These are phyloP conservation scores for Phialocephala sp. DNA, from an alignment of 2,329 filamentous ascomycete genomes.

Conservation along the genomic window DNA sequence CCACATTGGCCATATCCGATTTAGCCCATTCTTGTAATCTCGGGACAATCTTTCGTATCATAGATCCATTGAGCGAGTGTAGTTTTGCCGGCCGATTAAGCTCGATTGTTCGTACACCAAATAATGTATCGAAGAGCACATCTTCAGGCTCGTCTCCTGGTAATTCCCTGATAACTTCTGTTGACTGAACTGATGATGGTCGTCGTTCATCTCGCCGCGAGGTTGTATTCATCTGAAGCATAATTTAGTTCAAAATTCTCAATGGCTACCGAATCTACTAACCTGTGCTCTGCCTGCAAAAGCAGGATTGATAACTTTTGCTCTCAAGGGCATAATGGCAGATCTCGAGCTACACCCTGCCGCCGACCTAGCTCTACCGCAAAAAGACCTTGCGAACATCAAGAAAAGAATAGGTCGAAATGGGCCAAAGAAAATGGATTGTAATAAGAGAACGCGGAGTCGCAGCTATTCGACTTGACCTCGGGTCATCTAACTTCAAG, in stretches of 20 bases:
- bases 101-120: slow-evolving; percentile 89
- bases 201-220: slow-evolving; percentile 9
- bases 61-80: slow-evolving; percentile 91
- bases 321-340: slow-evolving; percentile 77
- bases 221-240: slow-evolving; percentile 48
- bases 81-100: slow-evolving; percentile 92
- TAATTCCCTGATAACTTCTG: slow-evolving; percentile 36
- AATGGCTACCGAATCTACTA: slow-evolving; percentile 32
- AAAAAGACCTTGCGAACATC: slow-evolving; percentile 64
- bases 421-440: slow-evolving; percentile 15
- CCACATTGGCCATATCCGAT: slow-evolving; percentile 89
- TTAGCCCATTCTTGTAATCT: slow-evolving; percentile 92
- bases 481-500: slow-evolving; percentile 28
- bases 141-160: slow-evolving; percentile 80
- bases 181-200: neutral
- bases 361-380: slow-evolving; percentile 58
- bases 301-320: slow-evolving; percentile 70
- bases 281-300: slow-evolving; percentile 60
- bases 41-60: slow-evolving; percentile 93
- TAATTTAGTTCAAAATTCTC: slow-evolving; percentile 29
- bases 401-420: slow-evolving; percentile 41
- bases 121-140: slow-evolving; percentile 88
- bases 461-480: slow-evolving; percentile 17
- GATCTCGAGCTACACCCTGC: slow-evolving; percentile 51
- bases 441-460: slow-evolving; percentile 32